These are phyloP conservation scores for Tolypocladium nubicola DNA, from an alignment of 2,329 filamentous ascomycete genomes.

Conservation along the genomic window DNA sequence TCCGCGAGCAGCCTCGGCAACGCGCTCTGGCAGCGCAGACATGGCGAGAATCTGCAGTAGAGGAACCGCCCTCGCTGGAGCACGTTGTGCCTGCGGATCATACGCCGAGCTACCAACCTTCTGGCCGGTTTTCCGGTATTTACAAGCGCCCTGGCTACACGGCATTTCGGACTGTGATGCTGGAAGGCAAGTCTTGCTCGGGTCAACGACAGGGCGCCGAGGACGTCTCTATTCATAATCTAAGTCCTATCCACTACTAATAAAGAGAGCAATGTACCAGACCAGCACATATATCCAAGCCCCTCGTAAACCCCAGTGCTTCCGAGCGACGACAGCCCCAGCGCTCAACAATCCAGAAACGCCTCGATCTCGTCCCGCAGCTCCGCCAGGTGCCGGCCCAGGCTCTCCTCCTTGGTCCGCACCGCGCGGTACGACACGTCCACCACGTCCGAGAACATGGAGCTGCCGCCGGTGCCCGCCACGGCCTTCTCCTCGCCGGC, in stretches of 20 bases:
- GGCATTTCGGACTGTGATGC: not conserved
- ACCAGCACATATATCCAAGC: not conserved
- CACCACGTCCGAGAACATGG: slow-evolving; percentile 22
- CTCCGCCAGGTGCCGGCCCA: slow-evolving; percentile 20
- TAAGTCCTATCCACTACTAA: not conserved
- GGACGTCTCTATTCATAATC: not conserved
- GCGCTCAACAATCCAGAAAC: slow-evolving; percentile 12
- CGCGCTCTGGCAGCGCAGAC: not conserved
- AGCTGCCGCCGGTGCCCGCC: slow-evolving; percentile 6
- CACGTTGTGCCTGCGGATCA: not conserved
- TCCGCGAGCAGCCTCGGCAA: not conserved
- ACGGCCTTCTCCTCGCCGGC: slow-evolving; percentile 4
- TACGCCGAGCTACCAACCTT: not conserved
- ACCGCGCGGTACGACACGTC: slow-evolving; percentile 18
- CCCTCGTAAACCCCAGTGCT: not conserved
- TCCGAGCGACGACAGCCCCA: not conserved
- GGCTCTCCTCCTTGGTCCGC: slow-evolving; percentile 21
- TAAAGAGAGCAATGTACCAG: not conserved
- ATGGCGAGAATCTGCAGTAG: not conserved
- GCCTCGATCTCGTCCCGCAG: slow-evolving; percentile 22
- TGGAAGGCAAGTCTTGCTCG: not conserved
- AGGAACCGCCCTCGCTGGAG: not conserved
- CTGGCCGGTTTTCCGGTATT: not conserved
- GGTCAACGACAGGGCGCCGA: not conserved
- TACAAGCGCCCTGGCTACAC: not conserved